These are phyloP conservation scores for Cryptococcus sp. DNA, from an alignment of 1,284 basidiomycete genomes.

Conservation along the genomic window DNA sequence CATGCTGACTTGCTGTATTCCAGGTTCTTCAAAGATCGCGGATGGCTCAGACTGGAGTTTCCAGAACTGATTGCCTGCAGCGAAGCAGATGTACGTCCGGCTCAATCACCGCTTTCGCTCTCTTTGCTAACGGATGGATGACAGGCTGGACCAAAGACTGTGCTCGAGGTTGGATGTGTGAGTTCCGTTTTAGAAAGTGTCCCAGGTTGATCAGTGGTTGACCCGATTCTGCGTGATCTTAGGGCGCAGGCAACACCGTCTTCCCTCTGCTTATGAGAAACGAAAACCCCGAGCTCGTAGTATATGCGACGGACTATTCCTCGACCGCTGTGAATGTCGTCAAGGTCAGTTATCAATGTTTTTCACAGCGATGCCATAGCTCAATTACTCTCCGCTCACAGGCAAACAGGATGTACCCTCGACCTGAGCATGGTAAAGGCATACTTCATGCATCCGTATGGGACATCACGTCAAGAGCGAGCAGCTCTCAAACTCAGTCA, in stretches of 20 bases:
- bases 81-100: constrained; percentile 62
- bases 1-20: constrained; percentile 17
- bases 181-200: constrained; percentile 24
- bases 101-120: not conserved
- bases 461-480: constrained; percentile 73
- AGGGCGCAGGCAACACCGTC: constrained; percentile 89
- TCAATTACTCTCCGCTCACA: not conserved
- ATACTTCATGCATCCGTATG: constrained; percentile 75
- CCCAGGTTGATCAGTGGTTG: not conserved
- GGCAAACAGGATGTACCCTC: constrained; percentile 67
- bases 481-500: not conserved
- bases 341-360: constrained; percentile 58
- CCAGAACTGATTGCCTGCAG: constrained; percentile 75
- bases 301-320: constrained; percentile 89
- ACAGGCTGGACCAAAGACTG: constrained; percentile 71
- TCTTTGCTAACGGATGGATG: too few relatives aligned
- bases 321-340: constrained; percentile 88
- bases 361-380: not conserved
- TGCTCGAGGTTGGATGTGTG: constrained; percentile 87
- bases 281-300: constrained; percentile 71
- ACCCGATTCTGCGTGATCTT: constrained; percentile 13
- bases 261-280: constrained; percentile 85
- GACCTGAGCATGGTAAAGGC: constrained; percentile 66
- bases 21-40: constrained; percentile 90
- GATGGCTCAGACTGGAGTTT: constrained; percentile 93